Base-by-base conservation (phyloP, 2,329 filamentous ascomycete species). In the Phaeosphaeriaceae sp. region DNA sequence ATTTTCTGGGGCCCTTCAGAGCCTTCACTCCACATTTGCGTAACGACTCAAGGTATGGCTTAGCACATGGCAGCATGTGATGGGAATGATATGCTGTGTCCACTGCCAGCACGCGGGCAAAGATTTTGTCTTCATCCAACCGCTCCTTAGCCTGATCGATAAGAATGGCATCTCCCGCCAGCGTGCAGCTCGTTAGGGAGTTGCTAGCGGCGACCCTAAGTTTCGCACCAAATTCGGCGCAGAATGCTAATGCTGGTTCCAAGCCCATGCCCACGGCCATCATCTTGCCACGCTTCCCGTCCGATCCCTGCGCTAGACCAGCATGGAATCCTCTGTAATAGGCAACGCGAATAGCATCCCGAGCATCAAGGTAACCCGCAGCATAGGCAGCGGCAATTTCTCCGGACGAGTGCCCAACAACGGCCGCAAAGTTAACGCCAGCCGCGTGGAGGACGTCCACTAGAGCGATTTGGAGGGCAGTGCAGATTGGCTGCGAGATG, bases 21-120 rank as follows among this genome's bases (percentile, higher is more conserved):
- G 20, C 12, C 40, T 12, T 20, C 21, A 37, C 20, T 21, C 11
- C 3, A 20, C 13, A 32, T 49, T 63, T 5, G 44, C 46, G 23
- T 3, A 52, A 15, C 35, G 2, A 40, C 33, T 20, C 26, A 48
- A 35, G 56, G 18, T 44, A 48, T 13, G 60, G 5, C 12, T 3
- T 30, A 45, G 13, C 28, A 26, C 59, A 63, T 48, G 30, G 21
- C 6, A 45, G 33, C 48, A 52, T 39, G 29, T 50, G 36, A 17
- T 48, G 11, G 17, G 52, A 77, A 44, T 80, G 77, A 41, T 79
- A 80, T 0, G 77, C 77, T 9, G 59, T 70, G 17, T 76, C 70
- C 1, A 78, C 74, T 38, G 70, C 66, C 1, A 52, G 30, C 1
- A 17, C 8, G 51, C 59, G 9, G 36, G 42, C 12, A 56, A 53